These are phyloP conservation scores for Lactarius akahatsu DNA, from an alignment of 768 basidiomycete species.

Conservation along the genomic window DNA sequence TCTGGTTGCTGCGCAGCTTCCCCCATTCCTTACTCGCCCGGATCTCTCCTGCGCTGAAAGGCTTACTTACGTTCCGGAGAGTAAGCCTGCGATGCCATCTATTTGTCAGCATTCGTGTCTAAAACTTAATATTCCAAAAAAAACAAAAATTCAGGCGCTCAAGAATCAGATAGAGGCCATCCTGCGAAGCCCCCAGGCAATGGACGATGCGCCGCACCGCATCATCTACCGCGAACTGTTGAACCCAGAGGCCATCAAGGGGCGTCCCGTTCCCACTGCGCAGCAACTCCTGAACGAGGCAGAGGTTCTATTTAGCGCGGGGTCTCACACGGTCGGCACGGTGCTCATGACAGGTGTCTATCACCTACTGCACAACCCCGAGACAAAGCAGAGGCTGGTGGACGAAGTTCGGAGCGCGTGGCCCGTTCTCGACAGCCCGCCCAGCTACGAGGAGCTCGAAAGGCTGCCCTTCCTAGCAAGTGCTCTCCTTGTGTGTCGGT, in stretches of 20 bases:
- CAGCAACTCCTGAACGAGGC: slow-evolving; percentile 14
- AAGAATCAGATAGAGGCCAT: slow-evolving; percentile 7
- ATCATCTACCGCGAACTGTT: slow-evolving; percentile 20
- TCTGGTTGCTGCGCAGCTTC: slow-evolving; percentile 10
- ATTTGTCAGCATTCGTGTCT: not conserved
- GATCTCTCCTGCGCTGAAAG: slow-evolving; percentile 8
- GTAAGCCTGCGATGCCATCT: not conserved
- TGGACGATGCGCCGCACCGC: slow-evolving; percentile 21
- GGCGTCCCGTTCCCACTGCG: not conserved
- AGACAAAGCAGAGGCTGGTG: slow-evolving; percentile 9
- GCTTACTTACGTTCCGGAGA: not conserved
- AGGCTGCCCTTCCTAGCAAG: slow-evolving; percentile 23
- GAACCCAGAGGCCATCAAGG: slow-evolving; percentile 15
- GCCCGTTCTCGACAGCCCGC: slow-evolving; percentile 17
- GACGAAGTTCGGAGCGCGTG: slow-evolving; percentile 13
- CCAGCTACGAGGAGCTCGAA: slow-evolving; percentile 19
- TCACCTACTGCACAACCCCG: slow-evolving; percentile 13
- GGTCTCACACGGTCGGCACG: slow-evolving; percentile 23
- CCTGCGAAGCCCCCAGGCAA: slow-evolving; percentile 1
- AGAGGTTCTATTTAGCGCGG: slow-evolving; percentile 17
- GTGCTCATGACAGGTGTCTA: slow-evolving; percentile 17
- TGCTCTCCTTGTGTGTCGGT: not conserved
- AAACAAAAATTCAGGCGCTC: not conserved
- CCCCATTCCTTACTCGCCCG: slow-evolving; percentile 4
- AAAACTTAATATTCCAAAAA: too few species aligned